Percentiles rank a stretch among this genome's conserved stretches.
Evolutionary conservation across 805 yeast species (phyloP).

Genomic region (Kuraishia ogatae): DNA sequence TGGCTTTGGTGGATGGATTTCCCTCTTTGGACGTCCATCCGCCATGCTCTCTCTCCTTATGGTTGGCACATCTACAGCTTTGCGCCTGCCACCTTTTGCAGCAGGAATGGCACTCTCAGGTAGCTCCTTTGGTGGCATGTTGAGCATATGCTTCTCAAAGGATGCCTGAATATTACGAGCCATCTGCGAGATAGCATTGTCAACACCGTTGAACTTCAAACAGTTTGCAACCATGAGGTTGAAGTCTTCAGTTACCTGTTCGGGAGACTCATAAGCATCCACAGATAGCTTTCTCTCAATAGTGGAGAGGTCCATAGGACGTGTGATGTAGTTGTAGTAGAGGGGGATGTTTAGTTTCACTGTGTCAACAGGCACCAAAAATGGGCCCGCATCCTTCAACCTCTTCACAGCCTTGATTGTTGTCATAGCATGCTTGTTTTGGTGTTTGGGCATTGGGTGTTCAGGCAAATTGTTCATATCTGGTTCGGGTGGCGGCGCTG

Average conservation of each 20-base stretch:
- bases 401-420: conserved; percentile 82
- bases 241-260: conserved; percentile 67
- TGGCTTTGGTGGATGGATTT: conserved; percentile 93
- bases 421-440: conserved; percentile 68
- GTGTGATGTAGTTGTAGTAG: conserved; percentile 71
- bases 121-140: conserved; percentile 67
- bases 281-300: conserved; percentile 71
- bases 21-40: conserved; percentile 83
- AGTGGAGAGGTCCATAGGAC: conserved; percentile 92
- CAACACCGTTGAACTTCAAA: conserved; percentile 74
- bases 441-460: conserved; percentile 73
- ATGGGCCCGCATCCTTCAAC: conserved; percentile 88
- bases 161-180: conserved; percentile 84
- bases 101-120: conserved; percentile 20
- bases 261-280: conserved; percentile 65
- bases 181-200: conserved; percentile 82
- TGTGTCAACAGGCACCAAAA: conserved; percentile 82
- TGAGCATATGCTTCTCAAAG: conserved; percentile 86
- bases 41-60: conserved; percentile 66
- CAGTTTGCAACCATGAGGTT: conserved; percentile 82
- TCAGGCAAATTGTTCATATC: conserved; percentile 61
- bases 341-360: conserved; percentile 84
- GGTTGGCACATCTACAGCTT: conserved; percentile 42
- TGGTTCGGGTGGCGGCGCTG: conserved; percentile 66
- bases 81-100: conserved; percentile 20